These are phyloP conservation scores for Myxozyma kluyveri DNA, from an alignment of 805 yeast species.

Conservation along the genomic window DNA sequence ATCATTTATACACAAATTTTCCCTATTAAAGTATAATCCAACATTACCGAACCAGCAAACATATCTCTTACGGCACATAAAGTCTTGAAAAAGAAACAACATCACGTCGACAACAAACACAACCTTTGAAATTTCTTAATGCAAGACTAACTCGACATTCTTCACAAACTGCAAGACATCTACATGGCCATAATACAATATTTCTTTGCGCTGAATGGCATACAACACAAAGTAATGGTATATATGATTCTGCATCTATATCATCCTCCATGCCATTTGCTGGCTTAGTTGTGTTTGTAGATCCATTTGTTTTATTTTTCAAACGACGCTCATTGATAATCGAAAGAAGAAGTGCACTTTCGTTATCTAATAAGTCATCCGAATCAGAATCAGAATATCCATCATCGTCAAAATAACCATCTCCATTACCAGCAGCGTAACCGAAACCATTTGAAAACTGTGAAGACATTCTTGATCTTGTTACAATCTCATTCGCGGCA, in stretches of 20 bases:
- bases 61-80: constrained; percentile 47
- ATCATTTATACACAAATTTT: too few species aligned
- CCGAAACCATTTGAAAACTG: background rate
- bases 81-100: constrained; percentile 67
- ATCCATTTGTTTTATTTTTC: background rate
- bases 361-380: constrained; percentile 19
- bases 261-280: constrained; percentile 6
- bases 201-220: constrained; percentile 74
- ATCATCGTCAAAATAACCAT: constrained; percentile 38
- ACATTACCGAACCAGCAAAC: too few species aligned
- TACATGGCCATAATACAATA: constrained; percentile 89
- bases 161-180: constrained; percentile 85
- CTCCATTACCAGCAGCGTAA: constrained; percentile 27
- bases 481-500: constrained; percentile 16
- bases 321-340: constrained; percentile 16
- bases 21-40: too few species aligned
- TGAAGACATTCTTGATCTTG: constrained; percentile 15
- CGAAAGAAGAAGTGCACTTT: constrained; percentile 12
- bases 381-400: constrained; percentile 31
- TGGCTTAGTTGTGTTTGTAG: background rate
- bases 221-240: constrained; percentile 57
- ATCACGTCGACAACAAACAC: constrained; percentile 78
- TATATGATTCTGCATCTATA: constrained; percentile 16
- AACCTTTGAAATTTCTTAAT: constrained; percentile 66
- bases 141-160: constrained; percentile 73